A percentile compares a stretch with the other conserved stretches of the same genome.
These are phyloP conservation scores for Allantophomopsis cytisporea DNA, from an alignment of 2,329 filamentous ascomycete genomes.

Conservation along the genomic window DNA sequence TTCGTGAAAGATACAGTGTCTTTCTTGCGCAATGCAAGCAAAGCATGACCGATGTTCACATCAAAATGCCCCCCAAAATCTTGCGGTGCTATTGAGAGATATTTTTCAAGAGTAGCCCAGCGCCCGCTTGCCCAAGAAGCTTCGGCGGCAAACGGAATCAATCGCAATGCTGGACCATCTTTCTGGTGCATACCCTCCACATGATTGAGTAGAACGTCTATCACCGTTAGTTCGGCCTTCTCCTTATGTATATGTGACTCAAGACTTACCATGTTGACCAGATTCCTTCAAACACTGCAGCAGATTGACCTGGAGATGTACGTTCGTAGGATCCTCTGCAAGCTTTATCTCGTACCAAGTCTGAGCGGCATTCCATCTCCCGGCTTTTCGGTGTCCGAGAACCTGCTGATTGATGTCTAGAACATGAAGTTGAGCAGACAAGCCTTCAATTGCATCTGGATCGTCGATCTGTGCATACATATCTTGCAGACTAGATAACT, in stretches of 20 bases:
- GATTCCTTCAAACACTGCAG: slow-evolving; percentile 85
- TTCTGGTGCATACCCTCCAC: slow-evolving; percentile 58
- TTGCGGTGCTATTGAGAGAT: slow-evolving; percentile 37
- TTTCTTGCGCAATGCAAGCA: slow-evolving; percentile 43
- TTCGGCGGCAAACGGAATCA: slow-evolving; percentile 78
- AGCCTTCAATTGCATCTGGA: slow-evolving; percentile 89
- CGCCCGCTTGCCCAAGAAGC: slow-evolving; percentile 82
- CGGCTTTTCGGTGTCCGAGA: slow-evolving; percentile 82
- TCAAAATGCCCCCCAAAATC: slow-evolving; percentile 57
- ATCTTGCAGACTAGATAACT: slow-evolving; percentile 60
- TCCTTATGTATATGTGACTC: neutral
- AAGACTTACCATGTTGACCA: slow-evolving; percentile 69
- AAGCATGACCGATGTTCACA: slow-evolving; percentile 58
- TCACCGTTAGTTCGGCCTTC: slow-evolving; percentile 10
- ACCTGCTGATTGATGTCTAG: slow-evolving; percentile 92
- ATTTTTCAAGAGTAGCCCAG: slow-evolving; percentile 62
- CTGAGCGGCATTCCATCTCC: slow-evolving; percentile 86
- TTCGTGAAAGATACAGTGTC: slow-evolving; percentile 36
- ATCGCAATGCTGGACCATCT: slow-evolving; percentile 36
- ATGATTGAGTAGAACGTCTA: slow-evolving; percentile 76
- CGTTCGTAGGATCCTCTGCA: slow-evolving; percentile 62
- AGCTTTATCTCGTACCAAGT: slow-evolving; percentile 95
- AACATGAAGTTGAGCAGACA: slow-evolving; percentile 74
- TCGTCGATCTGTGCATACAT: slow-evolving; percentile 98
- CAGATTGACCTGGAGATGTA: slow-evolving; percentile 69